phyloP scores from a whole-genome alignment of 129 eudicot species.

The Escallonia rubra region DNA sequence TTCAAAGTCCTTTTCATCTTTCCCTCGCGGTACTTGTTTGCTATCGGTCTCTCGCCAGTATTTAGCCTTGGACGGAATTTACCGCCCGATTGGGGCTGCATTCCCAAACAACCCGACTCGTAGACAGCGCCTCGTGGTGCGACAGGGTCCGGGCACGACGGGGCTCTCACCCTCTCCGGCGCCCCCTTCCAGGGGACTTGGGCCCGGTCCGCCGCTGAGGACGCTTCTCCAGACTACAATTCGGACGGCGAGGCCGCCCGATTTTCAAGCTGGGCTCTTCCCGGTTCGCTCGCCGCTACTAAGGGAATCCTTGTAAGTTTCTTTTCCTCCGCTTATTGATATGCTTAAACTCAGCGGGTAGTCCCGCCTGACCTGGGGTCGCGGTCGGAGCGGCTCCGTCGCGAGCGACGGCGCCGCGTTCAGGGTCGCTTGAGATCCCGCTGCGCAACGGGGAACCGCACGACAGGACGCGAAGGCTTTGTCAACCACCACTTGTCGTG shows the following conservation, averaged over 20 bases:
- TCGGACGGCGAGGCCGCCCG: slow-evolving; percentile 7
- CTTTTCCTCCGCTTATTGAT: slow-evolving; percentile 8
- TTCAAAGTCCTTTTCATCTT: slow-evolving; percentile 16
- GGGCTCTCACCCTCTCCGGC: neutral
- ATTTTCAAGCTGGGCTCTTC: slow-evolving; percentile 7
- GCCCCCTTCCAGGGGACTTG: slow-evolving; percentile 8
- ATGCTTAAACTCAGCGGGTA: slow-evolving; percentile 9
- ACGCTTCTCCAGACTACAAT: slow-evolving; percentile 21
- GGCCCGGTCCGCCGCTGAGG: slow-evolving; percentile 3
- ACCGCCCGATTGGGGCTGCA: slow-evolving; percentile 15
- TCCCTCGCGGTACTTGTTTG: slow-evolving; percentile 2
- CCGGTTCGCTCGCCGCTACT: slow-evolving; percentile 2
- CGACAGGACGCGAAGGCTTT: neutral
- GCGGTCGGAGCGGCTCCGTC: neutral
- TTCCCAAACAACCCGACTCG: slow-evolving; percentile 8
- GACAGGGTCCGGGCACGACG: too few relatives aligned
- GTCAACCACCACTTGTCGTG: slow-evolving; percentile 3
- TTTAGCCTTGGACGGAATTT: too few relatives aligned
- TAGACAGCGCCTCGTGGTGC: slow-evolving; percentile 6
- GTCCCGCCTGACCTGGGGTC: slow-evolving; percentile 1
- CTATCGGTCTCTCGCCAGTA: too few relatives aligned
- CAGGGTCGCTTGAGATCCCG: neutral
- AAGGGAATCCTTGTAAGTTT: slow-evolving; percentile 13
- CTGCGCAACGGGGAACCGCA: neutral
- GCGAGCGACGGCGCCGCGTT: too few relatives aligned